Conservation (phyloP, 331 rosid genomes). For the Stylosanthes scabra region DNA sequence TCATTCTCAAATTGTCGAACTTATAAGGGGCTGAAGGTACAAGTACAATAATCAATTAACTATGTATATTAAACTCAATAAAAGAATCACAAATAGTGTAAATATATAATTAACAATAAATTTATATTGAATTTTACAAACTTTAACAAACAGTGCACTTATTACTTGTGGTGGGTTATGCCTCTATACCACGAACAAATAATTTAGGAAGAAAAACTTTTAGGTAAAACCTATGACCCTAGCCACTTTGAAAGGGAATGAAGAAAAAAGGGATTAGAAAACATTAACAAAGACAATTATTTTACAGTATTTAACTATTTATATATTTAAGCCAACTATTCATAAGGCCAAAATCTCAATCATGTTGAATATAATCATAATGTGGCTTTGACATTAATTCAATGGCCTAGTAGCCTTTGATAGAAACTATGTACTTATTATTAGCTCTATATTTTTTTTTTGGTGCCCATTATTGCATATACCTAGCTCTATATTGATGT, state of each 20-base stretch:
- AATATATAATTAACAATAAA: no score
- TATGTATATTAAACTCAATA: no score
- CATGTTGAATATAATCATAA: slow-evolving; percentile 34
- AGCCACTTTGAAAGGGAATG: slow-evolving; percentile 39
- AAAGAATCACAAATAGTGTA: no score
- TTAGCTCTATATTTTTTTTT: background rate
- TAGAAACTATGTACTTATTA: no score
- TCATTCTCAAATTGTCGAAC: no score
- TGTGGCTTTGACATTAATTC: slow-evolving; percentile 29
- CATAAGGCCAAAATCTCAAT: slow-evolving; percentile 30
- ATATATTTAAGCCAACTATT: slow-evolving; percentile 18
- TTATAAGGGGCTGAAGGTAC: no score
- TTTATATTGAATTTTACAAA: no score
- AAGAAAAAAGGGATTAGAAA: background rate
- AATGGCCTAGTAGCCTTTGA: slow-evolving; percentile 17
- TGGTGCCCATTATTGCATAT: no score
- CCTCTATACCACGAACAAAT: background rate
- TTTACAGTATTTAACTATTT: no score
- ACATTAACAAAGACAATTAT: slow-evolving; percentile 17
- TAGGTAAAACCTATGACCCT: slow-evolving; percentile 35
- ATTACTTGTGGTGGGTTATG: slow-evolving; percentile 20
- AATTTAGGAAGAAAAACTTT: background rate
- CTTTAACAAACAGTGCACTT: background rate
- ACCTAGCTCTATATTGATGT: background rate
- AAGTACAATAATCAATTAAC: no score